Evolutionary conservation across 176 grass and related monocot species (phyloP), one percentile per base, ranked within the genome.

Genomic region (Canna indica): DNA sequence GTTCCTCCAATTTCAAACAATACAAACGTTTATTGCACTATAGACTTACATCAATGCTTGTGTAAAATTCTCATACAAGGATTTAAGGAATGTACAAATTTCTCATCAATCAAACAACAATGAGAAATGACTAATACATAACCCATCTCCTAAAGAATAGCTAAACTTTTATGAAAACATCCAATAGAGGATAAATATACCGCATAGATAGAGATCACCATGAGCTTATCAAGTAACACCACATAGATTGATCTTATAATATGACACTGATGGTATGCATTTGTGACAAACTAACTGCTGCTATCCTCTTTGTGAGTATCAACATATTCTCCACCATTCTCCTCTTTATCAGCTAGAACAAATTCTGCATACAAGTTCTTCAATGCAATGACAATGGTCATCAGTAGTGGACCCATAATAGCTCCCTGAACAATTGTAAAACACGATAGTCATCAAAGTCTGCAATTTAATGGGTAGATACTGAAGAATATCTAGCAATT

Each of bases 321-420:
- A 41, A 76, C 18, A 80, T 72, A 75, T 79, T 91, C 88, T 47
- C 80, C 82, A 48, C 60, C 76, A 28, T 26, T 42, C 42, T 88
- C 83, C 53, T 85, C 83, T 41, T 80, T 67, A 63, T 93, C 86
- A 73, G 77, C 84, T 71, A 99, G 88, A 72, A 99, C 94, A 85
- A 99, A 99, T 47, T 99, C 86, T 30, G 86, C 67, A 77, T 99
- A 99, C 69, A 99, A 77, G 72, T 90, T 99, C 84, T 99, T 99
- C 80, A 99, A 69, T 35, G 94, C 89, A 62, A 90, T 85, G 36
- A 99, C 86, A 35, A 99, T 71, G 15, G 94, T 90, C 89, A 93
- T 85, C 76, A 99, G 81, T 83, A 99, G 86, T 2, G 94, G 89
- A 47, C 89, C 94, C 83, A 93, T 84, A 83, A 99, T 93, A 53